A percentile compares a stretch with the other conserved stretches of the same genome.
Evolutionary conservation across 1,284 basidiomycete species (phyloP).

Genomic region (Omphalotus olearius): DNA sequence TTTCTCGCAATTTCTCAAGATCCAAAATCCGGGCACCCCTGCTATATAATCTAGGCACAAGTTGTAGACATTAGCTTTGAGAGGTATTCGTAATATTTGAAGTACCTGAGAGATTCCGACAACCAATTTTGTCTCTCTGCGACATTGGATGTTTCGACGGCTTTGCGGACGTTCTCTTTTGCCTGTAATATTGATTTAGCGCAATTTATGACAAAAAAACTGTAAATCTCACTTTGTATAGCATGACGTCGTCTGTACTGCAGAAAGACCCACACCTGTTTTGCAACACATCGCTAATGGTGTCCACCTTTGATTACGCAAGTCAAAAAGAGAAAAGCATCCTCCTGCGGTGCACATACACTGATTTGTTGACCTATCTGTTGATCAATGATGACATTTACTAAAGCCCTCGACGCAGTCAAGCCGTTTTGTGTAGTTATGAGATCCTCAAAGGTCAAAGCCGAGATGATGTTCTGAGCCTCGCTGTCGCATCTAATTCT

Average conservation of each 20-base stretch:
- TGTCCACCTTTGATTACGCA: conserved; percentile 69
- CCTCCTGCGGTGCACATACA: conserved; percentile 42
- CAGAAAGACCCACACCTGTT: conserved; percentile 96
- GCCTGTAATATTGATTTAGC: conserved; percentile 49
- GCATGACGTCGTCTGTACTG: conserved; percentile 95
- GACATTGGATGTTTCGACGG: conserved; percentile 76
- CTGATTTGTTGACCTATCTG: conserved; percentile 96
- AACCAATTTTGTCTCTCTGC: conserved; percentile 74
- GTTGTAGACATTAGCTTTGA: neutral
- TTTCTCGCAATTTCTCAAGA: conserved; percentile 80
- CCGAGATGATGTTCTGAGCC: conserved; percentile 62
- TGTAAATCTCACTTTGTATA: conserved; percentile 77
- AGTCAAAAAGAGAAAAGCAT: neutral
- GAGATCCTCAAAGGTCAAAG: conserved; percentile 81
- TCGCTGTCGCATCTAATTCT: conserved; percentile 59
- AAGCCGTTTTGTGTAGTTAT: conserved; percentile 82
- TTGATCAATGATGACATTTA: conserved; percentile 95
- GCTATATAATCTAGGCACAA: conserved; percentile 66
- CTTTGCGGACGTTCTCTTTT: conserved; percentile 89
- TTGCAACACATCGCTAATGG: conserved; percentile 92
- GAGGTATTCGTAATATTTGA: conserved; percentile 14
- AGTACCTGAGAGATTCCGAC: conserved; percentile 76
- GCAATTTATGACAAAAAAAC: conserved; percentile 6
- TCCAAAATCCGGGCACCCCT: conserved; percentile 86
- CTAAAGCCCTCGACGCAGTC: conserved; percentile 80